phyloP scores from a whole-genome alignment of 306 rosid genomes.

The Cicer bijugum region DNA sequence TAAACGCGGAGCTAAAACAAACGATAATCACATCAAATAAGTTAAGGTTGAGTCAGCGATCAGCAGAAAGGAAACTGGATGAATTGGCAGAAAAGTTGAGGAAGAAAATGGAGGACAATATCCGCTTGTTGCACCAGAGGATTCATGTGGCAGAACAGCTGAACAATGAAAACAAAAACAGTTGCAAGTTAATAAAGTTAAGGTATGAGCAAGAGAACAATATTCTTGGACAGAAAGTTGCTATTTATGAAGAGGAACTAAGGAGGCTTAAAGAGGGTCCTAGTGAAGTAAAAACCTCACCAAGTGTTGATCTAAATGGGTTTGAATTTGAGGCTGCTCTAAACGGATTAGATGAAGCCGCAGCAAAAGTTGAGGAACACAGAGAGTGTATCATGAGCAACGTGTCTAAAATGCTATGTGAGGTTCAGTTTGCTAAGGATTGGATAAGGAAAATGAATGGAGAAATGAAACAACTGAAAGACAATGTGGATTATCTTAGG shows the following conservation, averaged over 20 bases:
- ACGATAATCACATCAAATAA: constrained; percentile 34
- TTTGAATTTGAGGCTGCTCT: constrained; percentile 25
- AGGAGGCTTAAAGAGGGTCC: background rate
- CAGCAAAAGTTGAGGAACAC: constrained; percentile 49
- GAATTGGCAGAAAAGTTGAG: constrained; percentile 60
- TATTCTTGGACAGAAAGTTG: constrained; percentile 49
- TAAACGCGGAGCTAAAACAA: constrained; percentile 42
- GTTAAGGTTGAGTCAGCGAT: constrained; percentile 35
- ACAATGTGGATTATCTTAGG: constrained; percentile 39
- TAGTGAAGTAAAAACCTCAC: background rate
- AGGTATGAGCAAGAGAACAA: constrained; percentile 57
- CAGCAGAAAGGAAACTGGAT: constrained; percentile 61
- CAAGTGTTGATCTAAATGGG: background rate
- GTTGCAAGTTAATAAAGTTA: constrained; percentile 45
- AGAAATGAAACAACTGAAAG: constrained; percentile 49
- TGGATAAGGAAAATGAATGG: constrained; percentile 50
- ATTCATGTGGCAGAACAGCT: constrained; percentile 73
- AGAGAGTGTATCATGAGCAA: constrained; percentile 30
- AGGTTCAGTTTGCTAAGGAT: constrained; percentile 54
- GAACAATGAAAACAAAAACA: constrained; percentile 62
- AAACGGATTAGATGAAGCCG: constrained; percentile 40
- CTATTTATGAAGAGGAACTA: constrained; percentile 45
- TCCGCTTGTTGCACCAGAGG: constrained; percentile 62
- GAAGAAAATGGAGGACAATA: constrained; percentile 57
- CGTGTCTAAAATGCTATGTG: constrained; percentile 48